A percentile compares a stretch with the other conserved stretches of the same genome.
phyloP scores from a whole-genome alignment of 2,329 filamentous ascomycete genomes.

The Monilinia vaccinii-corymbosi region DNA sequence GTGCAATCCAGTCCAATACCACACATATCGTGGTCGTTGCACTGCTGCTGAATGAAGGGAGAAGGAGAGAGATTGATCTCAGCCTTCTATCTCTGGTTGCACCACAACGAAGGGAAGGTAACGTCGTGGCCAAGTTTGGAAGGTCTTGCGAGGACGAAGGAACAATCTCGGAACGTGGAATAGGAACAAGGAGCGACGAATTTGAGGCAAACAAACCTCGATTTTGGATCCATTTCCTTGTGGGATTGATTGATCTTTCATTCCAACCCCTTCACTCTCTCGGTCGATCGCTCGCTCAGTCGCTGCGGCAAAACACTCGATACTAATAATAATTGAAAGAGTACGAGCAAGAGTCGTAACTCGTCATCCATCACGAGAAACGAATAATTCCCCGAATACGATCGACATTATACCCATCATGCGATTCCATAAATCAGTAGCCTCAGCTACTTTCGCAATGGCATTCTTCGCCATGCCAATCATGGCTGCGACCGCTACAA shows the following conservation, averaged over 20 bases:
- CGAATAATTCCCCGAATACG: background rate
- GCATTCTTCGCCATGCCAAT: conserved; percentile 15
- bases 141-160: background rate
- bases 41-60: background rate
- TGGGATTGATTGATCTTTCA: no score
- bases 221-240: no score
- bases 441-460: conserved; percentile 15
- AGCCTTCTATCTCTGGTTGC: conserved; percentile 1
- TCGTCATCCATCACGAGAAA: conserved; percentile 15
- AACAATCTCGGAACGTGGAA: background rate
- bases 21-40: background rate
- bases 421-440: conserved; percentile 14
- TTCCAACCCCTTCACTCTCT: no score
- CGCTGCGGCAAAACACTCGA: conserved; percentile 2
- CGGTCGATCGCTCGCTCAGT: background rate
- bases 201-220: background rate
- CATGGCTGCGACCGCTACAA: conserved; percentile 10
- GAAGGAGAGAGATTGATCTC: background rate
- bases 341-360: background rate
- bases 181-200: background rate
- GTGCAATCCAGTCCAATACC: no score
- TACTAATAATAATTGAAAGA: background rate
- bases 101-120: background rate
- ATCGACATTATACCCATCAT: conserved; percentile 14
- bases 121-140: conserved; percentile 7